Conservation (phyloP, 805 yeast species). For the Candida morakotiae region DNA sequence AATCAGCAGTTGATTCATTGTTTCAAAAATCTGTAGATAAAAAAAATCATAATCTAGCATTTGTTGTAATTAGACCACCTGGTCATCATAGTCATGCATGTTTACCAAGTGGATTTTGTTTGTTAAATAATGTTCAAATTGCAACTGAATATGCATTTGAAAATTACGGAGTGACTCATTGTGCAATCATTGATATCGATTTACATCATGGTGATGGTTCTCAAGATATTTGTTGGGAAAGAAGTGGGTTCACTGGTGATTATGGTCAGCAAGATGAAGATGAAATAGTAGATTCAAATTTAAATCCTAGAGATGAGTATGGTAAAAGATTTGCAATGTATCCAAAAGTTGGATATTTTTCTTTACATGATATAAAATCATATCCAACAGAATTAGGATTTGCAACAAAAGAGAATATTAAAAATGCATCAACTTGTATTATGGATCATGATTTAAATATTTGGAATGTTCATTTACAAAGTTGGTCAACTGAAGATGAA, state of each 20-base stretch:
- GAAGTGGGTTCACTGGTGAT: constrained; percentile 56
- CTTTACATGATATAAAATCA: constrained; percentile 80
- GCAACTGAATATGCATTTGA: constrained; percentile 73
- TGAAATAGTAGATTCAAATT: constrained; percentile 28
- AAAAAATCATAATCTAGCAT: constrained; percentile 39
- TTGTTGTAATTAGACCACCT: constrained; percentile 73
- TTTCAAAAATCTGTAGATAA: constrained; percentile 7
- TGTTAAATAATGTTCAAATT: constrained; percentile 76
- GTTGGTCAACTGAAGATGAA: constrained; percentile 59
- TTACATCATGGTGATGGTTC: constrained; percentile 89
- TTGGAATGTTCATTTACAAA: constrained; percentile 80
- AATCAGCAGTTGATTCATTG: constrained; percentile 57
- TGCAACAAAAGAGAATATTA: constrained; percentile 66
- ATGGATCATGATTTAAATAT: constrained; percentile 73
- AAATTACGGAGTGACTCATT: constrained; percentile 66
- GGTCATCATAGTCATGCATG: constrained; percentile 86
- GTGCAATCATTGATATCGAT: constrained; percentile 78
- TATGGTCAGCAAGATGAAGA: constrained; percentile 46
- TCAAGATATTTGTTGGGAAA: constrained; percentile 80
- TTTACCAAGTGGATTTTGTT: constrained; percentile 81
- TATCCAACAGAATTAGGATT: constrained; percentile 79
- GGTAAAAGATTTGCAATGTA: constrained; percentile 40
- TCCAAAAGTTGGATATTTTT: constrained; percentile 76
- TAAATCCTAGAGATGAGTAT: constrained; percentile 43
- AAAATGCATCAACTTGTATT: constrained; percentile 75